A percentile compares a stretch with the other conserved stretches of the same genome.
Conservation (phyloP, 1,284 basidiomycete species). For the Schizophyllum amplum region DNA sequence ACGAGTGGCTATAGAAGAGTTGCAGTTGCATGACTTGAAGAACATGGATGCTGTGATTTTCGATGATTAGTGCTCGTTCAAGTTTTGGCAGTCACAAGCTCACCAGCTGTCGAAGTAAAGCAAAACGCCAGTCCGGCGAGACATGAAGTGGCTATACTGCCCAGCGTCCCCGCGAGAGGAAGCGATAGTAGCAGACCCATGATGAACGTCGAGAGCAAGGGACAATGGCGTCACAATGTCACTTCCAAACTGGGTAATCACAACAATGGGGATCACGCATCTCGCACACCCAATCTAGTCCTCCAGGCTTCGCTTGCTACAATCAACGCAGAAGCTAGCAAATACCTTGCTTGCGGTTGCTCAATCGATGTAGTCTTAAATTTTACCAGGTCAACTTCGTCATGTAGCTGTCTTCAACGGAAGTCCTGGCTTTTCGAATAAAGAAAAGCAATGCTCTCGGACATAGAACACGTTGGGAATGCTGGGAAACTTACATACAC, state of each 20-base stretch:
- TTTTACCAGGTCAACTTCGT: no score
- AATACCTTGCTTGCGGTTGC: no score
- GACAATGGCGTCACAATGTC: background rate
- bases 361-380: no score
- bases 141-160: constrained; percentile 73
- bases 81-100: constrained; percentile 12
- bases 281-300: no score
- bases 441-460: no score
- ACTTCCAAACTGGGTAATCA: background rate
- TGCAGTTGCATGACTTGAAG: constrained; percentile 98
- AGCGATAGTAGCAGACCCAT: constrained; percentile 74
- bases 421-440: no score
- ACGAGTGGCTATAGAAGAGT: constrained; percentile 95
- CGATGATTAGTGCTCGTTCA: constrained; percentile 8
- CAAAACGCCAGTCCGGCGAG: constrained; percentile 77
- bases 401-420: no score
- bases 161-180: constrained; percentile 74
- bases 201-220: background rate
- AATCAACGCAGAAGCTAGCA: no score
- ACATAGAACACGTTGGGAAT: no score
- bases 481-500: no score
- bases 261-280: no score
- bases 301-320: no score
- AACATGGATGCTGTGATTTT: constrained; percentile 90
- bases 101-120: constrained; percentile 78